Conservation (phyloP, 495 filamentous ascomycete genomes). For the Talaromyces wortmannii region DNA sequence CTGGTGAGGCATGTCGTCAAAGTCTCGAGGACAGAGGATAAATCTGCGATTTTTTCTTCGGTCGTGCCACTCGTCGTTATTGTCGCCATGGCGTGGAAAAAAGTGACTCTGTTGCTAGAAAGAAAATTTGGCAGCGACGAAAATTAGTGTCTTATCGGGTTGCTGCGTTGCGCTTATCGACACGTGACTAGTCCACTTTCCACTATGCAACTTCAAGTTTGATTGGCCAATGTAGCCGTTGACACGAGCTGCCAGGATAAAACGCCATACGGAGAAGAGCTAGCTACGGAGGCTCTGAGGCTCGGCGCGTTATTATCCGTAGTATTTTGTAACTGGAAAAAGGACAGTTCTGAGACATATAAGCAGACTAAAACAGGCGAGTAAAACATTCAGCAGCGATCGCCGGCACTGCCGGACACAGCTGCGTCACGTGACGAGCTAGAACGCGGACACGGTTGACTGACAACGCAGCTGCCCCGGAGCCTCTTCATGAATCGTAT, state of each 20-base stretch:
- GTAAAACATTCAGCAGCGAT: too few relatives aligned
- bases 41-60: background rate
- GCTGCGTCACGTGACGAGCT: background rate
- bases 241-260: too few relatives aligned
- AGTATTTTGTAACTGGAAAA: background rate
- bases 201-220: background rate
- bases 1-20: conserved; percentile 57
- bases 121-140: background rate
- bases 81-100: background rate
- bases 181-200: background rate
- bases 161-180: background rate
- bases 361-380: background rate
- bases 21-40: conserved; percentile 45
- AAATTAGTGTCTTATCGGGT: background rate
- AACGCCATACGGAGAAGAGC: too few relatives aligned
- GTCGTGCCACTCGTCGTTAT: background rate
- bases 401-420: background rate
- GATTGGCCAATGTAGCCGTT: background rate
- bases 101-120: background rate
- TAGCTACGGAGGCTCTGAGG: too few relatives aligned
- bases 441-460: background rate
- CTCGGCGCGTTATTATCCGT: background rate
- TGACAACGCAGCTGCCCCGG: background rate
- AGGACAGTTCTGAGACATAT: background rate
- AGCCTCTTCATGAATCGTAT: background rate